Evolutionary conservation across 306 rosid genomes (phyloP), one percentile per base, ranked within the genome.

Genomic region (Quercus alba): DNA sequence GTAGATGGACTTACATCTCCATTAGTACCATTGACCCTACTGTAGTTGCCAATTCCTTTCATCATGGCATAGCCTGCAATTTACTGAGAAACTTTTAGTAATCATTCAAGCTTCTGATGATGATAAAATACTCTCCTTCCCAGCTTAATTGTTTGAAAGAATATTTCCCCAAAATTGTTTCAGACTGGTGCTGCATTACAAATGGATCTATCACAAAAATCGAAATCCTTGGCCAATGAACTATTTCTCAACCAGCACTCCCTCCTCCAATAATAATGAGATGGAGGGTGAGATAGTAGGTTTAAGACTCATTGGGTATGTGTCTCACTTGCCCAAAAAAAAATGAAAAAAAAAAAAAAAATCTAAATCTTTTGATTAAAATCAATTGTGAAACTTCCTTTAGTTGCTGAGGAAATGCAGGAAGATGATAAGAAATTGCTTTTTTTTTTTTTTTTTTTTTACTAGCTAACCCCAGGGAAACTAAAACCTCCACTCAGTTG

Each of bases 31-130:
- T 86, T 82, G 63, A 59, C 51, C 20, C 75, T 74, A 33, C 82
- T 81, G 75, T 78, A 90, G 84, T 78, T 86, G 61, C 85, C 84
- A 41, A 77, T 84, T 33, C 91, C 87, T 77, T 86, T 87, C 73
- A 84, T 77, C 81, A 80, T 4, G 67, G 44, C 81, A 82, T 80
- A 87, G 76, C 86, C 97, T 89, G 89, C 83, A 77, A 85, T 72
- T 69, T 70, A 49, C 81, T 58, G 55, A 74, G 8, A 76, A 66
- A 59, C 46, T 71, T 73, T 86, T 54, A 80, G 25, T 69, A 59
- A 76, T 35, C 14, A 18, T 59, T 28, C 77, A 25, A 64, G 66
- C 25, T 19, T 75, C 26, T 58, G 33, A 67, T 33, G 20, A 56
- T 35, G 5, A 73, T 26, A 51, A 44, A 70, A 41, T 49, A 59